Percentiles rank a stretch among this genome's conserved stretches.
Evolutionary conservation across 345 rosid species (phyloP).

Genomic region (Citrus cavaleriei): DNA sequence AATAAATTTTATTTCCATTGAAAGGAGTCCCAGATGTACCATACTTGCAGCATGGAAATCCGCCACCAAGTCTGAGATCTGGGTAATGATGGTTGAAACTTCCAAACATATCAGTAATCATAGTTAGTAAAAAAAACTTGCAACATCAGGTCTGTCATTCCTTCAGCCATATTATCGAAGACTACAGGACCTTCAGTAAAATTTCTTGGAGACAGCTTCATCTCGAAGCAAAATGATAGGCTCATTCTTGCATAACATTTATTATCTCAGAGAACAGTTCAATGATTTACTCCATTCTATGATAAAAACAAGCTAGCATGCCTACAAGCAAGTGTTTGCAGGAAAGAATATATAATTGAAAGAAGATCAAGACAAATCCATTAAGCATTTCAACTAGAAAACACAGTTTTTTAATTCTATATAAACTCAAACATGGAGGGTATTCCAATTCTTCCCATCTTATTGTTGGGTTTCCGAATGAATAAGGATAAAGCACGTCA

Average conservation of each 20-base stretch:
- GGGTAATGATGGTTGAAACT: not conserved
- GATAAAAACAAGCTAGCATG: not conserved
- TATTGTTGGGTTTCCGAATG: not conserved
- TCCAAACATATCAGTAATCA: not conserved
- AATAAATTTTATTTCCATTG: not conserved
- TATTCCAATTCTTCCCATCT: not conserved
- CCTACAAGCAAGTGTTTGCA: not conserved
- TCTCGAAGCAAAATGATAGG: not conserved
- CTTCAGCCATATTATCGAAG: not conserved
- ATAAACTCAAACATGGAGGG: not conserved
- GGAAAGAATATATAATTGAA: not conserved
- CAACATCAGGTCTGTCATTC: not conserved
- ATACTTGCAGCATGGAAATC: not conserved
- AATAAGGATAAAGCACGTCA: not conserved
- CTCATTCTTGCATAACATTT: not conserved
- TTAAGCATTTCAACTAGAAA: not conserved
- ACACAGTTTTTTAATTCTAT: not conserved
- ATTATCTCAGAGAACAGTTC: not conserved
- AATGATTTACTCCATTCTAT: not conserved
- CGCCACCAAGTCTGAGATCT: not conserved
- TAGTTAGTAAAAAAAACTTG: not conserved
- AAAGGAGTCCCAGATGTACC: not conserved
- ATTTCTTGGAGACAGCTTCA: not conserved
- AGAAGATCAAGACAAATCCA: not conserved
- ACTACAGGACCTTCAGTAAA: not conserved